A percentile compares a stretch with the other conserved stretches of the same genome.
Evolutionary conservation across 805 yeast species (phyloP).

Genomic region (Helenozyma baotianmanensis): DNA sequence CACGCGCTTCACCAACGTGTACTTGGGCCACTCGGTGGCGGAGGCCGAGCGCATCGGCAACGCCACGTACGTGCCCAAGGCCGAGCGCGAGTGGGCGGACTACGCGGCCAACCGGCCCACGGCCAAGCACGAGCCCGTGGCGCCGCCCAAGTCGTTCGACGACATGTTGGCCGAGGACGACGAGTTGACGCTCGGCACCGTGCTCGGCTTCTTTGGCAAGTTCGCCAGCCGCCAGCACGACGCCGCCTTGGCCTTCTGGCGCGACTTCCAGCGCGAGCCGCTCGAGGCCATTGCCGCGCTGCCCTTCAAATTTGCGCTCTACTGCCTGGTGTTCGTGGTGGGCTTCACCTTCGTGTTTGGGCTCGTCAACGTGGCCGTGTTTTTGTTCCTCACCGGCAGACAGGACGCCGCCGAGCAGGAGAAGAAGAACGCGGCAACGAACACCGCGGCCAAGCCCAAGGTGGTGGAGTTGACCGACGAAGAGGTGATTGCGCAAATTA

Average conservation of each 20-base stretch:
- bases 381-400: constrained; percentile 7
- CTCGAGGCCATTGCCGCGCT: constrained; percentile 36
- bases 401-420: constrained; percentile 5
- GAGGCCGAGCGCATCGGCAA: constrained; percentile 88
- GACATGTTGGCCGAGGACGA: constrained; percentile 24
- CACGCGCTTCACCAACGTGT: constrained; percentile 76
- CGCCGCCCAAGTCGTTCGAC: constrained; percentile 41
- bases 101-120: constrained; percentile 39
- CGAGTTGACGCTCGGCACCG: constrained; percentile 11
- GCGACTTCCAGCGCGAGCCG: constrained; percentile 43
- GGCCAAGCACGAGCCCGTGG: constrained; percentile 36
- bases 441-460: neutral
- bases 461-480: constrained; percentile 6
- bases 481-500: constrained; percentile 8
- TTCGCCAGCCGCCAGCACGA: constrained; percentile 17
- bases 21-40: constrained; percentile 74
- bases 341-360: constrained; percentile 42
- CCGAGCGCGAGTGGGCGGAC: constrained; percentile 44
- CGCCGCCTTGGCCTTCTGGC: constrained; percentile 29
- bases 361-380: constrained; percentile 33
- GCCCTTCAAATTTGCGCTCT: constrained; percentile 49
- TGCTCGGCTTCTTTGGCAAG: constrained; percentile 14
- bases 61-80: constrained; percentile 58
- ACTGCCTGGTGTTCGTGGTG: constrained; percentile 39
- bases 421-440: constrained; percentile 2